Conservation (phyloP, 2,329 filamentous ascomycete species). For the Falciphora oryzae region DNA sequence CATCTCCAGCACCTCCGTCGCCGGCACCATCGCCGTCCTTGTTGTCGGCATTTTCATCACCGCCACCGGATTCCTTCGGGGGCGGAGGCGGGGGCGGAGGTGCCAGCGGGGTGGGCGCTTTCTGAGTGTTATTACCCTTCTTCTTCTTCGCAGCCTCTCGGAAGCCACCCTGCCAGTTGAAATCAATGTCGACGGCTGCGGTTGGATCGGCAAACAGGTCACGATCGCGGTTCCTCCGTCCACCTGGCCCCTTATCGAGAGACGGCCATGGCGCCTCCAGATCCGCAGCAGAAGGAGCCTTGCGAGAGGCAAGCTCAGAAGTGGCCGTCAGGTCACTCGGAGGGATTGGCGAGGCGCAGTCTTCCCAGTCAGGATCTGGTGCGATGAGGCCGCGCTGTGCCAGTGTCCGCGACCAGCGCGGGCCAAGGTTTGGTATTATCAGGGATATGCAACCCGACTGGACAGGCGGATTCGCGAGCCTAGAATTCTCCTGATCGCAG, state of each 20-base stretch:
- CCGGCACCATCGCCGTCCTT: slow-evolving; percentile 24
- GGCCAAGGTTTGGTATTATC: slow-evolving; percentile 22
- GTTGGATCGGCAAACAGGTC: slow-evolving; percentile 41
- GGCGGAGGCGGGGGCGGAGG: background rate
- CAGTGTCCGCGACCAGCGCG: slow-evolving; percentile 22
- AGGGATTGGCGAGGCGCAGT: slow-evolving; percentile 18
- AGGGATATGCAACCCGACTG: slow-evolving; percentile 12
- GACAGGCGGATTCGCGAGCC: background rate
- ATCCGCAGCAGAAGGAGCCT: slow-evolving; percentile 15
- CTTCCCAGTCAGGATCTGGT: slow-evolving; percentile 14
- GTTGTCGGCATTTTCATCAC: slow-evolving; percentile 22
- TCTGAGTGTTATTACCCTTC: slow-evolving; percentile 34
- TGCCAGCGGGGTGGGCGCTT: slow-evolving; percentile 23
- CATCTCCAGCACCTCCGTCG: slow-evolving; percentile 20
- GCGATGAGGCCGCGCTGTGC: slow-evolving; percentile 17
- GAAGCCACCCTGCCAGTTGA: slow-evolving; percentile 48
- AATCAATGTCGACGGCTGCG: slow-evolving; percentile 46
- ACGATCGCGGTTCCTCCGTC: slow-evolving; percentile 17
- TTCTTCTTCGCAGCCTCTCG: slow-evolving; percentile 51
- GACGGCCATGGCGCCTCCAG: background rate
- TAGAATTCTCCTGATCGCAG: background rate
- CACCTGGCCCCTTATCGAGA: background rate
- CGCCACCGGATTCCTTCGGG: slow-evolving; percentile 21
- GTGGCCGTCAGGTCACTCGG: slow-evolving; percentile 24
- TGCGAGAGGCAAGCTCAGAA: slow-evolving; percentile 25